Percentiles rank a stretch among this genome's conserved stretches.
Evolutionary conservation across 768 basidiomycete genomes (phyloP).

Genomic region (Trametopsis cervina): DNA sequence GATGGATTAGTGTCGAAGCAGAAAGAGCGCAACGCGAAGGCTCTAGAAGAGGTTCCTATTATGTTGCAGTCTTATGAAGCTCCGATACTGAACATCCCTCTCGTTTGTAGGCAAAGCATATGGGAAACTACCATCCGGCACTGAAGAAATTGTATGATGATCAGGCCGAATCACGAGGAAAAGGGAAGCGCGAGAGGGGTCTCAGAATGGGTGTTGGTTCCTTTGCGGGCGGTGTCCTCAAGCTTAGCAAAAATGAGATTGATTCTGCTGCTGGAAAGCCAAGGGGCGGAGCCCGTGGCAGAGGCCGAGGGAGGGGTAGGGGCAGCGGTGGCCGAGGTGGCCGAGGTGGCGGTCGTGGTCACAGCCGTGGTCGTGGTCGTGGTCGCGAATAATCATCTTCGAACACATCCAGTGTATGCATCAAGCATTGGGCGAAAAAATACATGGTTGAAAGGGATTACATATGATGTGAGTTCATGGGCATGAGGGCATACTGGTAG

Average conservation of each 20-base stretch:
- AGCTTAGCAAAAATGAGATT: constrained; percentile 58
- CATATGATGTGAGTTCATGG: no score
- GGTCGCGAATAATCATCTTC: no score
- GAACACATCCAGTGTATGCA: no score
- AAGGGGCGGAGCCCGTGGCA: constrained; percentile 7
- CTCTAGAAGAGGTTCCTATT: constrained; percentile 59
- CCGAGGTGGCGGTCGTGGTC: neutral
- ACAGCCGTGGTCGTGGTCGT: no score
- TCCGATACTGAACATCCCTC: no score
- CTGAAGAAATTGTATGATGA: constrained; percentile 62
- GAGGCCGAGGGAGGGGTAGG: constrained; percentile 21
- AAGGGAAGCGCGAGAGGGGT: constrained; percentile 53
- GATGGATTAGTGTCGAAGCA: constrained; percentile 63
- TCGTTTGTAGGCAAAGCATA: constrained; percentile 61
- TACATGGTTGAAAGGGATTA: neutral
- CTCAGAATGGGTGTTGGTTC: constrained; percentile 75
- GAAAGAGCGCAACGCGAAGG: constrained; percentile 42
- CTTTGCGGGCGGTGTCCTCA: constrained; percentile 63
- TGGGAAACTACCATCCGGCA: constrained; percentile 80
- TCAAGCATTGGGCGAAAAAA: neutral
- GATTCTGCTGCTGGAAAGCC: constrained; percentile 24
- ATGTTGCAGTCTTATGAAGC: no score
- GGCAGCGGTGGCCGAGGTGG: constrained; percentile 1
- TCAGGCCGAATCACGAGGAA: constrained; percentile 18
- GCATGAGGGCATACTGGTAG: neutral